Evolutionary conservation across 345 rosid species (phyloP).

Genomic region (Citrus trifoliata): DNA sequence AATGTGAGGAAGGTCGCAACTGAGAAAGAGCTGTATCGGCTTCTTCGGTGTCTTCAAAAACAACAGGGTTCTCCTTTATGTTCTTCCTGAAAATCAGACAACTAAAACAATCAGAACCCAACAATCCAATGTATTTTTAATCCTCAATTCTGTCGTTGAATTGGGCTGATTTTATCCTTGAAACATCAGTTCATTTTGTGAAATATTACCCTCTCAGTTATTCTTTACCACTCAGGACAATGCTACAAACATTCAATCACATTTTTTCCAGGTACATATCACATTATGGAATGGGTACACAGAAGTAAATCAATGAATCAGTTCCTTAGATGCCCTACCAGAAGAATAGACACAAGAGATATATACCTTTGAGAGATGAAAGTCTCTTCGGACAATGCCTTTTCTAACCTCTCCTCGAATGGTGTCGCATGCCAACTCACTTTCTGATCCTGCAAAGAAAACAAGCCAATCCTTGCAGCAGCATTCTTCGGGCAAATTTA

Average conservation of each 20-base stretch:
- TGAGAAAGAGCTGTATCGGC: conserved; percentile 56
- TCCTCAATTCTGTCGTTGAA: neutral
- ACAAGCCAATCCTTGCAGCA: neutral
- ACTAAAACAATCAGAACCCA: conserved; percentile 8
- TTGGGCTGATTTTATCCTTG: neutral
- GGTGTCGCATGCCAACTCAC: conserved; percentile 99
- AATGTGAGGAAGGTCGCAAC: conserved; percentile 41
- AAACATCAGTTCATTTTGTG: neutral
- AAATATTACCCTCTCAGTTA: neutral
- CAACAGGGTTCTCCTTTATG: conserved; percentile 24
- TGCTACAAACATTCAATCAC: neutral
- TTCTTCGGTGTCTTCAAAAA: conserved; percentile 50
- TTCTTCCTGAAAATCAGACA: conserved; percentile 43
- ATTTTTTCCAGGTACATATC: neutral
- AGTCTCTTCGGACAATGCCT: conserved; percentile 79
- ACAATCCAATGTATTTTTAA: neutral
- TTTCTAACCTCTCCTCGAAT: conserved; percentile 93
- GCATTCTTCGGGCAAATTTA: neutral
- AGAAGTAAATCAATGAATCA: neutral
- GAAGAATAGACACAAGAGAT: neutral
- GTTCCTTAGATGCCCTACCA: neutral
- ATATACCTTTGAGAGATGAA: conserved; percentile 48
- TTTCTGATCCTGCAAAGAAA: conserved; percentile 76
- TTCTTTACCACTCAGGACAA: neutral
- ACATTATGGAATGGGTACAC: neutral